Conservation (phyloP, 2,329 filamentous ascomycete genomes). For the Nannizziopsis arthrosporioides region DNA sequence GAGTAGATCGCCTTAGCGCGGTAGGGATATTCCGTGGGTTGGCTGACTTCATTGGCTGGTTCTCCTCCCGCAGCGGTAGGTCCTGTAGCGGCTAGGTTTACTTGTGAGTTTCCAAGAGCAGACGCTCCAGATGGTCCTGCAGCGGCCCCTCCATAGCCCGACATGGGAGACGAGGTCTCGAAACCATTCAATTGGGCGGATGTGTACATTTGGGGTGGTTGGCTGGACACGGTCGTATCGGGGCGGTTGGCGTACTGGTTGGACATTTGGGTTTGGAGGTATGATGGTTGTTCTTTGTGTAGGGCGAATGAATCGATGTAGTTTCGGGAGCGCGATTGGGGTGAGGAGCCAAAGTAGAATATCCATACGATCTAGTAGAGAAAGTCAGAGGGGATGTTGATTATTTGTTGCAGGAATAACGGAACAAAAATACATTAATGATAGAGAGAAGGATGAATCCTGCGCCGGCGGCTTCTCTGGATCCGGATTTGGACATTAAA, state of each 20-base stretch:
- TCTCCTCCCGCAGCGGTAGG: constrained; percentile 5
- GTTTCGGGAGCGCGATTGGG: constrained; percentile 70
- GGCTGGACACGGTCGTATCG: constrained; percentile 65
- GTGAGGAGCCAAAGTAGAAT: constrained; percentile 93
- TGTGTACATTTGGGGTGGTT: constrained; percentile 91
- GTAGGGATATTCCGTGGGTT: constrained; percentile 88
- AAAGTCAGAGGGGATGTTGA: neutral
- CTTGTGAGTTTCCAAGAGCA: constrained; percentile 10
- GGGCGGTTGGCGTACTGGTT: constrained; percentile 56
- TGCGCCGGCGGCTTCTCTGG: constrained; percentile 72
- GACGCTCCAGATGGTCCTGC: constrained; percentile 50
- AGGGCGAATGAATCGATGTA: constrained; percentile 94
- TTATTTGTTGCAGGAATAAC: neutral
- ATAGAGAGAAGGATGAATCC: constrained; percentile 92
- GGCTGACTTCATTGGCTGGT: constrained; percentile 12
- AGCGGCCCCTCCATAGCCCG: constrained; percentile 51
- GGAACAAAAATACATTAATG: constrained; percentile 53
- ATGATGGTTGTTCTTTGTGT: constrained; percentile 61
- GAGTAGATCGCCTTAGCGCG: constrained; percentile 97
- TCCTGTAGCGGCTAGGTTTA: constrained; percentile 17
- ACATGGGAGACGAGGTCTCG: constrained; percentile 83
- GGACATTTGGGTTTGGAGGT: constrained; percentile 57
- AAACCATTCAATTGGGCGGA: constrained; percentile 90
- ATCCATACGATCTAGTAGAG: constrained; percentile 80
- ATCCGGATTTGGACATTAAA: constrained; percentile 55